These are phyloP conservation scores for Tephrocybe sp. DNA, from an alignment of 768 basidiomycete genomes.

Conservation along the genomic window DNA sequence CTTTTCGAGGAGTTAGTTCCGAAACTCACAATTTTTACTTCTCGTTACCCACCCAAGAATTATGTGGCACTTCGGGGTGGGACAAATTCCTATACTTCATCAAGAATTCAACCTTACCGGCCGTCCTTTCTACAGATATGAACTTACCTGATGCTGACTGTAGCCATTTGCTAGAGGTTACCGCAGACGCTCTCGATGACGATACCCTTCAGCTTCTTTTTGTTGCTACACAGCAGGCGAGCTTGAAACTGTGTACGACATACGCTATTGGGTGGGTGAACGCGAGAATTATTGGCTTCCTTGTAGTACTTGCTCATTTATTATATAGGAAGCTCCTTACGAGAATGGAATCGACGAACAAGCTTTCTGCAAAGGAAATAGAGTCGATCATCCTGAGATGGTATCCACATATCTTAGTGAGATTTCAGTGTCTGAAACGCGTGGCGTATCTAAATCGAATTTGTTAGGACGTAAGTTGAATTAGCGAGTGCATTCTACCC, in stretches of 20 bases:
- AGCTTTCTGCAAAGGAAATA: slow-evolving; percentile 9
- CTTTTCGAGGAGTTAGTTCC: slow-evolving; percentile 9
- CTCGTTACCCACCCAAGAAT: slow-evolving; percentile 7
- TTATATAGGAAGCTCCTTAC: slow-evolving; percentile 9
- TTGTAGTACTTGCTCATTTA: neutral
- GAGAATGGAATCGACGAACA: slow-evolving; percentile 4
- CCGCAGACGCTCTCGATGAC: slow-evolving; percentile 11
- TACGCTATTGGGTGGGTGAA: slow-evolving; percentile 8
- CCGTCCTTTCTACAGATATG: slow-evolving; percentile 6
- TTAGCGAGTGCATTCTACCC: neutral
- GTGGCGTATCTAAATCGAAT: neutral
- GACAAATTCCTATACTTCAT: neutral
- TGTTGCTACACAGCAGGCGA: slow-evolving; percentile 8
- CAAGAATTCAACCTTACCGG: neutral
- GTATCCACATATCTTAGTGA: slow-evolving; percentile 16
- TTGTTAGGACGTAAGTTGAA: slow-evolving; percentile 1
- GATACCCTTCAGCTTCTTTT: slow-evolving; percentile 14
- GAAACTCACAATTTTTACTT: slow-evolving; percentile 7
- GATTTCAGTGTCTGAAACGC: neutral
- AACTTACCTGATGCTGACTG: slow-evolving; percentile 1
- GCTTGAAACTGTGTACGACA: slow-evolving; percentile 10
- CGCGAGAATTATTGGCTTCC: neutral
- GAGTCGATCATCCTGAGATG: slow-evolving; percentile 7
- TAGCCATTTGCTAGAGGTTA: slow-evolving; percentile 4
- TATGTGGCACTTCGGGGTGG: slow-evolving; percentile 9